These are phyloP conservation scores for Infundibulicybe gibba DNA, from an alignment of 768 basidiomycete genomes.

Conservation along the genomic window DNA sequence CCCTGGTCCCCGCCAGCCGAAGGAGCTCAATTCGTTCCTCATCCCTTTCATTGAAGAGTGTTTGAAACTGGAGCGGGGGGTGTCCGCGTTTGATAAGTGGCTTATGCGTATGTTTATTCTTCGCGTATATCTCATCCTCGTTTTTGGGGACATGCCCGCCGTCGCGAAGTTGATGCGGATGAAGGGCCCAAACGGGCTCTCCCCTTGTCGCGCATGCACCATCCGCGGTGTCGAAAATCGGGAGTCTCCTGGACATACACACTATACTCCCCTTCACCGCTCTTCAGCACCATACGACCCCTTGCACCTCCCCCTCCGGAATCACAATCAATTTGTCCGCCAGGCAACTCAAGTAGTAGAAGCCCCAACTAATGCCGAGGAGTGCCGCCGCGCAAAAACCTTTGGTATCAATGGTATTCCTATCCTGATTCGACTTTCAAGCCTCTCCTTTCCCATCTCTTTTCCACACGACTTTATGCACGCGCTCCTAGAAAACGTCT, in stretches of 20 bases:
- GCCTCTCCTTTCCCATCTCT: conserved; percentile 28
- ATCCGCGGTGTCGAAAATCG: conserved; percentile 20
- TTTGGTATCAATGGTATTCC: conserved; percentile 33
- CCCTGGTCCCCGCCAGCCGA: conserved; percentile 34
- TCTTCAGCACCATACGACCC: conserved; percentile 15
- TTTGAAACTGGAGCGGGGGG: conserved; percentile 23
- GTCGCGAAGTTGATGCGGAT: conserved; percentile 21
- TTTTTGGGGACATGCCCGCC: conserved; percentile 19
- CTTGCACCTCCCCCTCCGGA: conserved; percentile 10
- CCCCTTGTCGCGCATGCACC: conserved; percentile 28
- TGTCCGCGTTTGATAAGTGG: conserved; percentile 24
- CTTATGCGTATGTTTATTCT: conserved; percentile 9
- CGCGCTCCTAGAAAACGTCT: conserved; percentile 33
- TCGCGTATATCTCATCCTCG: conserved; percentile 14
- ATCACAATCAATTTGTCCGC: conserved; percentile 7
- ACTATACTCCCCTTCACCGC: conserved; percentile 16
- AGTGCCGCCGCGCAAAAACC: conserved; percentile 11
- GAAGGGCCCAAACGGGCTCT: conserved; percentile 33
- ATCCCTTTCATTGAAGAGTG: conserved; percentile 31
- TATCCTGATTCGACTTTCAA: conserved; percentile 24
- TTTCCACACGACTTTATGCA: conserved; percentile 50
- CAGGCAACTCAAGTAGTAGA: conserved; percentile 14
- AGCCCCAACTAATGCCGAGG: conserved; percentile 10
- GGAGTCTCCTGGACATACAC: conserved; percentile 4
- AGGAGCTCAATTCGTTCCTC: conserved; percentile 33